Conservation (phyloP, 345 rosid species). For the Turritis glabra region DNA sequence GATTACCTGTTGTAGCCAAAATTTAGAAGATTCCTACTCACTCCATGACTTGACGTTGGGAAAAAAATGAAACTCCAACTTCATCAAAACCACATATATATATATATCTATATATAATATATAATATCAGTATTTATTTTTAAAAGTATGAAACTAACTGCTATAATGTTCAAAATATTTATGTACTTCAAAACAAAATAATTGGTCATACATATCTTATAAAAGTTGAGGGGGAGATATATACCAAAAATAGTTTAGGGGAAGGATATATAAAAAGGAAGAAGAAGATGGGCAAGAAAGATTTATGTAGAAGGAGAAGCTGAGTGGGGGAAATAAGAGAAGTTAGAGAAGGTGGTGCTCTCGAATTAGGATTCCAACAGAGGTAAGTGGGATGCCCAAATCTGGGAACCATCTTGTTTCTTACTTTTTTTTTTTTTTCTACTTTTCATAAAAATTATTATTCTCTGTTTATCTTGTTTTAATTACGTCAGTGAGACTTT, state of each 20-base stretch:
- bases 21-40: too few relatives aligned
- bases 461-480: neutral
- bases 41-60: too few relatives aligned
- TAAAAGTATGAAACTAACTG: too few relatives aligned
- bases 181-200: neutral
- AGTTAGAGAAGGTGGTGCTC: slow-evolving; percentile 35
- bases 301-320: neutral
- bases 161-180: too few relatives aligned
- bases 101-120: too few relatives aligned
- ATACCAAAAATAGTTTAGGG: neutral
- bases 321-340: slow-evolving; percentile 9
- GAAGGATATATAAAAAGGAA: neutral
- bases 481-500: slow-evolving; percentile 22
- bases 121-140: too few relatives aligned
- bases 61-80: too few relatives aligned
- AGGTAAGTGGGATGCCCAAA: slow-evolving; percentile 41
- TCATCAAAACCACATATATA: too few relatives aligned
- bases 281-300: neutral
- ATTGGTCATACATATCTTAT: neutral
- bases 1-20: too few relatives aligned
- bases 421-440: slow-evolving; percentile 11
- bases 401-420: slow-evolving; percentile 38
- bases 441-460: neutral
- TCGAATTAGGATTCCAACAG: slow-evolving; percentile 43
- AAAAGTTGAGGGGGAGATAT: too few relatives aligned